A percentile compares a stretch with the other conserved stretches of the same genome.
Evolutionary conservation across 2,329 filamentous ascomycete species (phyloP).

Genomic region (Aspergillus ochraceoroseus): DNA sequence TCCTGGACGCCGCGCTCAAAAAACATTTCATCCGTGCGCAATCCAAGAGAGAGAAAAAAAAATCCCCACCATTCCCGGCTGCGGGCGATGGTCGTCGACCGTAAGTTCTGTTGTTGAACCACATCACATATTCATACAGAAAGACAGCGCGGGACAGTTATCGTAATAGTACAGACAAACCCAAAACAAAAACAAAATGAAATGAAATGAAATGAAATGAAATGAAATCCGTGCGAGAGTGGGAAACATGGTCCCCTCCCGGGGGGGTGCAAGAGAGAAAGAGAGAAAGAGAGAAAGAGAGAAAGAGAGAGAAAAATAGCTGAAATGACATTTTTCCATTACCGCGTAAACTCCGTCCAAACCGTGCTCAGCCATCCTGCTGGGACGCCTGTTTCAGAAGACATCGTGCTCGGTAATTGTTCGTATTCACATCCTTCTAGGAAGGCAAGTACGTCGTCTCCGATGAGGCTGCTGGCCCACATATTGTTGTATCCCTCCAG

Average conservation of each 20-base stretch:
- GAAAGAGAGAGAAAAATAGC: background rate
- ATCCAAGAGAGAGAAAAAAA: background rate
- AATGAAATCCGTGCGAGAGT: background rate
- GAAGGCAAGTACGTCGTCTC: constrained; percentile 38
- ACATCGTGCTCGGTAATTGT: constrained; percentile 25
- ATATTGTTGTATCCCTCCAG: constrained; percentile 23
- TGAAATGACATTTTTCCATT: constrained; percentile 5
- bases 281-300: background rate
- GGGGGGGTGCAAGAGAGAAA: no score
- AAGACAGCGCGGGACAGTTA: background rate
- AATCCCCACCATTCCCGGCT: background rate
- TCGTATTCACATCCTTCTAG: constrained; percentile 35
- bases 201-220: background rate
- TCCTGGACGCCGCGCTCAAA: constrained; percentile 14
- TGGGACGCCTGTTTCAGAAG: constrained; percentile 32
- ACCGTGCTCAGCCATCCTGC: constrained; percentile 36
- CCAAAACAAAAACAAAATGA: background rate
- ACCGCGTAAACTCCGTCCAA: constrained; percentile 33
- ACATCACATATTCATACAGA: constrained; percentile 8
- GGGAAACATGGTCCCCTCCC: no score
- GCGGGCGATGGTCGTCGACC: no score
- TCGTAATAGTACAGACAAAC: constrained; percentile 11
- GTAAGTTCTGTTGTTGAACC: no score
- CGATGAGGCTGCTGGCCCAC: constrained; percentile 34
- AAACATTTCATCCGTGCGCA: constrained; percentile 3